Percentiles rank a stretch among this genome's conserved stretches.
Evolutionary conservation across 2,329 filamentous ascomycete genomes (phyloP).

Genomic region (Calonectria henricotiae): DNA sequence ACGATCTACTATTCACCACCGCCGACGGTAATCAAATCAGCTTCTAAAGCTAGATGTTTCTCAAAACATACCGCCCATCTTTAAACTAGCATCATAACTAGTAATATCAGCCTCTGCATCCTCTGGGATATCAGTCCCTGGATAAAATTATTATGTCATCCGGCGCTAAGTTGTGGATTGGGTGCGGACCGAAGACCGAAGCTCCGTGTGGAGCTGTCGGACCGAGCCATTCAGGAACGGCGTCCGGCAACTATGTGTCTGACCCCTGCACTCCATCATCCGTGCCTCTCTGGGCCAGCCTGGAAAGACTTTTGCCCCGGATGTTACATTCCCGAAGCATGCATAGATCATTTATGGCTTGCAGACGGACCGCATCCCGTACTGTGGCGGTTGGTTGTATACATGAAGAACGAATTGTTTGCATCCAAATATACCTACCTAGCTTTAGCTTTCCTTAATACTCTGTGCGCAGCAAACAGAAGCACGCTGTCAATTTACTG

Average conservation of each 20-base stretch:
- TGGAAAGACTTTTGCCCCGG: neutral
- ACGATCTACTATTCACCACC: slow-evolving; percentile 13
- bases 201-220: neutral
- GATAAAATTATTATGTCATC: neutral
- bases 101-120: neutral
- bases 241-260: neutral
- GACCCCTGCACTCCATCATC: neutral
- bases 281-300: neutral
- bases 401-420: slow-evolving; percentile 16
- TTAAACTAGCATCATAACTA: neutral
- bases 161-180: neutral
- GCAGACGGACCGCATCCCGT: slow-evolving; percentile 8
- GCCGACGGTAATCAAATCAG: neutral
- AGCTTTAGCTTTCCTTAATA: neutral
- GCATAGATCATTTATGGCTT: neutral
- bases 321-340: slow-evolving; percentile 18
- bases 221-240: neutral
- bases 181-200: slow-evolving; percentile 20
- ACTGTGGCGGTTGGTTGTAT: neutral
- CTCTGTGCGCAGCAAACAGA: neutral
- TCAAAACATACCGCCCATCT: neutral
- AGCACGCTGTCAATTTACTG: neutral
- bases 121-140: neutral
- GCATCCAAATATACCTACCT: slow-evolving; percentile 10
- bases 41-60: neutral